These are phyloP conservation scores for Breynia disticha DNA, from an alignment of 441 rosid species.

Conservation along the genomic window DNA sequence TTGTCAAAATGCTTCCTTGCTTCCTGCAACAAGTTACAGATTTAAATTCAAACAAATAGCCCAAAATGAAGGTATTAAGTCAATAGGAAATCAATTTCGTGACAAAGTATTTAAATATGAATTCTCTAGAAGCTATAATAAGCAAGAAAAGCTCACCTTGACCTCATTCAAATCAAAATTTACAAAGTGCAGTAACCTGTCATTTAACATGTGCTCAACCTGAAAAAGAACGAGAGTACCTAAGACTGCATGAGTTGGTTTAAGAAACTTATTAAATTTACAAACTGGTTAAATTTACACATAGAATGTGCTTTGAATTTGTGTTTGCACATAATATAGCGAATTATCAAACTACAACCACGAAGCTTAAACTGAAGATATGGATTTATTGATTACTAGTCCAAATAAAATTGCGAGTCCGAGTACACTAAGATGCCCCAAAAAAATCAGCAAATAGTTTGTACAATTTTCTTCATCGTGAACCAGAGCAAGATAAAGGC, in stretches of 20 bases:
- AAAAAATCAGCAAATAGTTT: no score
- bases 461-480: no score
- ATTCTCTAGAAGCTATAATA: neutral
- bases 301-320: no score
- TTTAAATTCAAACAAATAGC: neutral
- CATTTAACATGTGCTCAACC: constrained; percentile 98
- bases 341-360: no score
- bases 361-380: no score
- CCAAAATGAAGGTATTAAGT: no score
- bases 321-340: no score
- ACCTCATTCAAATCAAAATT: constrained; percentile 85
- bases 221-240: constrained; percentile 24
- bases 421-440: no score
- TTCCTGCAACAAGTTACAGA: constrained; percentile 54
- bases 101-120: neutral
- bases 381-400: no score
- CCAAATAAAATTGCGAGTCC: no score
- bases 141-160: constrained; percentile 49
- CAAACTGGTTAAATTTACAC: neutral
- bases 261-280: neutral
- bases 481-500: no score
- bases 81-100: no score
- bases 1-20: constrained; percentile 96
- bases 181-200: constrained; percentile 89
- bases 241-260: neutral